Evolutionary conservation across 2,329 filamentous ascomycete genomes (phyloP), one percentile per base, ranked within the genome.

Genomic region (Canariomyces notabilis): DNA sequence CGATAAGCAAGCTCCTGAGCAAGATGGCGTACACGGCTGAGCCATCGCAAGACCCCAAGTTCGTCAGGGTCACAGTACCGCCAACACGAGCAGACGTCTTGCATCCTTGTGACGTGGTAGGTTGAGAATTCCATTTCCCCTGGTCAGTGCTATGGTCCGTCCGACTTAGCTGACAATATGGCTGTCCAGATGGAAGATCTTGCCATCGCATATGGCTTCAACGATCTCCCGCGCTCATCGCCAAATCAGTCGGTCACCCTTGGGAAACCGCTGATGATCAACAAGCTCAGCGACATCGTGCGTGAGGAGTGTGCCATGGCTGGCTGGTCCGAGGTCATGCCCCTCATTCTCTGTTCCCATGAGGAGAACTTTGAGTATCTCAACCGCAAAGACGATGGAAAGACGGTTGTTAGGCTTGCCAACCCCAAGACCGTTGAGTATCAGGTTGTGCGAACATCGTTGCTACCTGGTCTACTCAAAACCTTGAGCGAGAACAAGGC

Each of bases 351-450:
- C 45, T 98, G 93, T 76, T 95, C 89, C 37, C 89, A 96, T 66
- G 91, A 97, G 62, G 93, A 98, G 76, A 98, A 98, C 73, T 98
- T 97, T 66, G 84, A 77, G 49, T 96, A 88, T 86, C 75, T 98
- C 12, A 95, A 95, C 71, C 85, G 89, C 62, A 82, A 83, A 62
- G 90, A 96, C 57, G 87, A 95, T 59, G 88, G 88, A 54, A 83
- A 77, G 48, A 89, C 84, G 0, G 89, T 88, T 21, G 81, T 96
- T 56, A 83, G 82, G 59, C 83, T 96, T 33, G 87, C 87, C 54
- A 96, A 96, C 66, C 90, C 90, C 46, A 96, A 96, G 74, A 94
- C 89, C 0, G 77, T 82, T 20, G 90, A 96, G 64, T 96, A 95
- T 68, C 90, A 96, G 68, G 83, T 96, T 45, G 90, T 95, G 20